phyloP scores from a whole-genome alignment of 164 flowering plant genomes.

The Sedum album region DNA sequence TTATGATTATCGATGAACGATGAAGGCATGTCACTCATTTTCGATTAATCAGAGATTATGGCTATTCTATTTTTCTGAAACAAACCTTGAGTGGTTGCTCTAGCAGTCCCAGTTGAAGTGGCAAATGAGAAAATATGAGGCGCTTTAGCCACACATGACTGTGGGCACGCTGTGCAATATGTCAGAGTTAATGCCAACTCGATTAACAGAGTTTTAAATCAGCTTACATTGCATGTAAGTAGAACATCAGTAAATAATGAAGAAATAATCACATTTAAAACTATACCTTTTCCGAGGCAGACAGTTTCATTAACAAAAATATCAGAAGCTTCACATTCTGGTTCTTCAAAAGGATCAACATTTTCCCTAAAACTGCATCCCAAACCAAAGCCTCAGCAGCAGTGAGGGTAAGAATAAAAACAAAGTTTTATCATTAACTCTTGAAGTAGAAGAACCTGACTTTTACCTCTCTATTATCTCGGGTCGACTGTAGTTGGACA shows the following conservation, averaged over 20 bases:
- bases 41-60: background rate
- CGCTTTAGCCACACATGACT: conserved; percentile 72
- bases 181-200: background rate
- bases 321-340: conserved; percentile 89
- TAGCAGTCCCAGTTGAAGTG: conserved; percentile 53
- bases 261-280: background rate
- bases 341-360: conserved; percentile 84
- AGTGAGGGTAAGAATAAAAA: background rate
- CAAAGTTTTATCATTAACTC: background rate
- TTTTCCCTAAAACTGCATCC: conserved; percentile 46
- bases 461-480: conserved; percentile 33
- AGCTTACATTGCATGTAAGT: no score
- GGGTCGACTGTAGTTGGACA: conserved; percentile 25
- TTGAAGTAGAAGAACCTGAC: background rate
- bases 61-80: background rate
- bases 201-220: background rate
- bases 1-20: background rate
- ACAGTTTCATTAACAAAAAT: conserved; percentile 71
- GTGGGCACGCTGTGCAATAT: conserved; percentile 57
- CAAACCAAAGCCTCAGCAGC: background rate
- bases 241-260: background rate
- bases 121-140: conserved; percentile 66
- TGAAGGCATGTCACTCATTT: background rate
- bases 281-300: conserved; percentile 76
- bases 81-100: conserved; percentile 74